phyloP scores from a whole-genome alignment of 371 early-diverging fungal species.

The Syncephalis plumigaleata region DNA sequence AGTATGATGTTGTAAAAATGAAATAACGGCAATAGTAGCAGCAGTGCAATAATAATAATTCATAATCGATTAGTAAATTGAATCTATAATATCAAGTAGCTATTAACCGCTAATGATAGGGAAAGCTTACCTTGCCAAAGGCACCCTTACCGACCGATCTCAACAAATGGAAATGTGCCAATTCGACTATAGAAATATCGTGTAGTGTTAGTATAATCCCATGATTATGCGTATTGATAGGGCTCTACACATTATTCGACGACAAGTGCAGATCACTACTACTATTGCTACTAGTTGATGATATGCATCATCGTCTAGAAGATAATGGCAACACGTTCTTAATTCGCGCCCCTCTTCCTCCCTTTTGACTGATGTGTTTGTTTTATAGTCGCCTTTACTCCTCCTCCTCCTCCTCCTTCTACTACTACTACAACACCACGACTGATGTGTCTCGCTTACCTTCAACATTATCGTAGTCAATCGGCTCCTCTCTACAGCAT shows the following conservation, averaged over 20 bases:
- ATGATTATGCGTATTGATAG: too few relatives aligned
- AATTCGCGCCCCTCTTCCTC: background rate
- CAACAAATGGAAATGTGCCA: slow-evolving; percentile 46
- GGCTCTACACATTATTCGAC: too few relatives aligned
- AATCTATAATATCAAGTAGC: background rate
- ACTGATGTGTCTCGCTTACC: slow-evolving; percentile 17
- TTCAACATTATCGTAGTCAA: slow-evolving; percentile 23
- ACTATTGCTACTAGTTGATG: background rate
- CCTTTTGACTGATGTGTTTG: background rate
- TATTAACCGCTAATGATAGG: too few relatives aligned
- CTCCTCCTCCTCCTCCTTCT: too few relatives aligned
- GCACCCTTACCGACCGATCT: slow-evolving; percentile 57
- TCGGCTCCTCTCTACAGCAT: slow-evolving; percentile 28
- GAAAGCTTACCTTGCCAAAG: slow-evolving; percentile 34
- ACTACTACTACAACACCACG: too few relatives aligned
- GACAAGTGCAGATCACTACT: too few relatives aligned
- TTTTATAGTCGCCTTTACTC: background rate
- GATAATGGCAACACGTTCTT: background rate
- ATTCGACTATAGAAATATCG: slow-evolving; percentile 19
- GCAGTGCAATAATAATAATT: slow-evolving; percentile 1
- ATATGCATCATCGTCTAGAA: background rate
- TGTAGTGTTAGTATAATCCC: background rate
- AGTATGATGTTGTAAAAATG: background rate
- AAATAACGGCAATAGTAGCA: background rate
- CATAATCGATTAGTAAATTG: background rate